Evolutionary conservation across 768 basidiomycete genomes (phyloP), one percentile per base, ranked within the genome.

Genomic region (Nidularia sp.): DNA sequence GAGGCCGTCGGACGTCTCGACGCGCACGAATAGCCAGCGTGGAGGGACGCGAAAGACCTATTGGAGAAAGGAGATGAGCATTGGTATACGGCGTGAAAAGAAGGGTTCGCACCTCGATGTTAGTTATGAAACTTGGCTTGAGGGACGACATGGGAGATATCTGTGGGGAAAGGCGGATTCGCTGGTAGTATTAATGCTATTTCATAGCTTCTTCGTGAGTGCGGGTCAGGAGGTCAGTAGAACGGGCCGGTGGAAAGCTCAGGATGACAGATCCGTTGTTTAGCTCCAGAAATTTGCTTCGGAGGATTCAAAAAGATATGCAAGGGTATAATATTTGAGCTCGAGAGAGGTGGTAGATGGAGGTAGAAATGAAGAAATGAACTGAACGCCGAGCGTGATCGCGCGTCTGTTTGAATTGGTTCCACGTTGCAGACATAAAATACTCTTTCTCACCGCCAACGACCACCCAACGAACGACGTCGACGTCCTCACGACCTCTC

Each of bases 1-100:
- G 25, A 82, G 63, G 0, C 82, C 84, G 42, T 81, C 76, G 4
- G 73, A 71, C 0, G 84, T 86, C 57, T 82, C 80, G n/a, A 88
- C 76, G 6, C 85, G 77, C 29, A 88, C 82, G 58, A 89, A 87
- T 3, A 90, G 70, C 87, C 86, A 88, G 34, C 84, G 74, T 0
- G 86, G 85, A 12, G 82, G 80, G n/a, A 88, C 71, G 54, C 83
- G 83, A 66, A 90, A 88, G 8, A 73, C 68, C 79, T 83, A 58
- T n/a, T 25, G 10, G 18, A 39, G 10, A 10, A 25, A 45, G 31
- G 31, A 48, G 31, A 33, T 49, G 34, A 49, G 6, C 29, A 22
- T 22, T 13, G n/a, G n/a, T 18, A 1, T n/a, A 12, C 29, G 33
- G 49, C 34, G 8, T 6, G 44, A 18, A 34, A n/a, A 45, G 31